These are phyloP conservation scores for Suillus variegatus DNA, from an alignment of 768 basidiomycete genomes.

Conservation along the genomic window DNA sequence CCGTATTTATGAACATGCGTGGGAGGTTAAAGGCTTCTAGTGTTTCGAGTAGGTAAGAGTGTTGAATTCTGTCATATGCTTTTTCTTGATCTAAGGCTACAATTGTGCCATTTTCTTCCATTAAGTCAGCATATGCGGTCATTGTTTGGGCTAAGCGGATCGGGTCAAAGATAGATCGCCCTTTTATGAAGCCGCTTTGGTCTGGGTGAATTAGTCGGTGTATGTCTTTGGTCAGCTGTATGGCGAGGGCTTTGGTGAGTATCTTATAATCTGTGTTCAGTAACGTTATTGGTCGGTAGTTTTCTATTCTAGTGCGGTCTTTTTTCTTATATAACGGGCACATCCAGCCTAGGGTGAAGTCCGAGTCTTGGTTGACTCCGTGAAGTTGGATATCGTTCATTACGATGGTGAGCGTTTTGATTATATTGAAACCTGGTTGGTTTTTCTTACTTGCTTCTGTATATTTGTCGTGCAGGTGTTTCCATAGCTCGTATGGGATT, in stretches of 20 bases:
- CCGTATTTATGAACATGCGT: constrained; percentile 25
- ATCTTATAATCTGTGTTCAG: constrained; percentile 37
- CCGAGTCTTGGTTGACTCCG: fast-evolving
- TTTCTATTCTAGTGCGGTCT: constrained; percentile 29
- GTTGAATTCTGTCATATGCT: constrained; percentile 10
- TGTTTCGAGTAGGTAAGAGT: constrained; percentile 31
- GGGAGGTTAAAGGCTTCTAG: constrained; percentile 29
- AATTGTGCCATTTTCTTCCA: constrained; percentile 28
- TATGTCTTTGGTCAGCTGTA: constrained; percentile 9
- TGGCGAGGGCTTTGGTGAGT: constrained; percentile 24
- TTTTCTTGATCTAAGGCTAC: constrained; percentile 37
- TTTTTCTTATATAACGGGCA: constrained; percentile 45
- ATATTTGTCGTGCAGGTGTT: neutral
- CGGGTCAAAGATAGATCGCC: constrained; percentile 33
- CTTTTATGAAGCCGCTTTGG: constrained; percentile 42
- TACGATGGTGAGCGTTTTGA: neutral
- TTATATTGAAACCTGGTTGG: constrained; percentile 9
- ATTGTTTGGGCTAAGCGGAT: constrained; percentile 29
- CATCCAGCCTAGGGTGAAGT: neutral
- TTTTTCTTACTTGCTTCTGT: neutral
- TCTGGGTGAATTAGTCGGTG: constrained; percentile 29
- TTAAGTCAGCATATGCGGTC: constrained; percentile 22
- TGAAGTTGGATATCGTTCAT: constrained; percentile 26
- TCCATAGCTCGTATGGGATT: constrained; percentile 32
- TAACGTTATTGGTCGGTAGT: constrained; percentile 40